These are phyloP conservation scores for Pichia phayaonensis DNA, from an alignment of 805 yeast species.

Conservation along the genomic window DNA sequence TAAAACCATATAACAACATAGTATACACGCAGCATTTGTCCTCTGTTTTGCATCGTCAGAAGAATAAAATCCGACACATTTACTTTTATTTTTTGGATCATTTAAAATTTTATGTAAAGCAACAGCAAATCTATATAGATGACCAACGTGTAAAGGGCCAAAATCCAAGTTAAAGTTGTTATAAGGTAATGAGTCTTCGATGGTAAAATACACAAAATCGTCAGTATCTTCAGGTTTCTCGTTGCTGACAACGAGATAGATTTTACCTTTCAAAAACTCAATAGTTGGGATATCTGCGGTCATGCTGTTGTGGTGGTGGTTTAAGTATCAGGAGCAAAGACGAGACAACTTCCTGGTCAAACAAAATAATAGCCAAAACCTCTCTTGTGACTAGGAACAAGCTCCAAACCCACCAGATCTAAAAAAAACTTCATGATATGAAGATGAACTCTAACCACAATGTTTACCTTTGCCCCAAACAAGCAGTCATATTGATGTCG, in stretches of 20 bases:
- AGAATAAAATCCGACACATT: conserved; percentile 87
- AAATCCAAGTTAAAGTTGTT: conserved; percentile 95
- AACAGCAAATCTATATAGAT: conserved; percentile 90
- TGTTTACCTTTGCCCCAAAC: conserved; percentile 1
- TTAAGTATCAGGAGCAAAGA: neutral
- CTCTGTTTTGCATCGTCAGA: conserved; percentile 73
- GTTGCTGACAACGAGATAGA: conserved; percentile 88
- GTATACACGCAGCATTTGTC: conserved; percentile 89
- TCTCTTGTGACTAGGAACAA: neutral
- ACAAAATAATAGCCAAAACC: neutral
- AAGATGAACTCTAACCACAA: neutral
- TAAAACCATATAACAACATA: conserved; percentile 90
- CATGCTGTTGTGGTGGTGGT: neutral
- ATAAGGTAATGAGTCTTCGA: conserved; percentile 86
- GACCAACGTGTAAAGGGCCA: conserved; percentile 94
- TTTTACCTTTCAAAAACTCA: conserved; percentile 46
- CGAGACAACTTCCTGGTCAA: neutral
- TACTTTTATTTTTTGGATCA: conserved; percentile 73
- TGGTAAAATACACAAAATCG: conserved; percentile 76
- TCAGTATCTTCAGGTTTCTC: conserved; percentile 67
- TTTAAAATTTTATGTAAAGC: conserved; percentile 85
- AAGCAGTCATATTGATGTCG: neutral
- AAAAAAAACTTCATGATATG: neutral
- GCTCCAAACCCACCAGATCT: neutral
- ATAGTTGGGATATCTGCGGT: conserved; percentile 20